Evolutionary conservation across 768 basidiomycete genomes (phyloP).

Genomic region (Plicaturopsis crispa): DNA sequence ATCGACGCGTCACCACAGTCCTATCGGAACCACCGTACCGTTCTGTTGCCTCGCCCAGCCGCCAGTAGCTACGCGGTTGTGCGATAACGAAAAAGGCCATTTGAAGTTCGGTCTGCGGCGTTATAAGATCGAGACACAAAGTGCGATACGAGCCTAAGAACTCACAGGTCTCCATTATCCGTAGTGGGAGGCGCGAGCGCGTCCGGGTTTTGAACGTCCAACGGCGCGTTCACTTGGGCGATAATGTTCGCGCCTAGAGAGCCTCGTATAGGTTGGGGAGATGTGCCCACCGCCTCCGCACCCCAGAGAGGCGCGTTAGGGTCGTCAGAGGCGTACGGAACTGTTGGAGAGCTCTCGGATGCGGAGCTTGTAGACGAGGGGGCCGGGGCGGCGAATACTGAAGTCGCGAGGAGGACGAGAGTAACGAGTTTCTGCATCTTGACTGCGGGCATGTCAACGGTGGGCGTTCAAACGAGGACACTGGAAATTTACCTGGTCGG

Average conservation of each 20-base stretch:
- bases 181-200: constrained; percentile 54
- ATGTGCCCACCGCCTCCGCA: constrained; percentile 10
- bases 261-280: constrained; percentile 37
- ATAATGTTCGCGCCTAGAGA: constrained; percentile 38
- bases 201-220: constrained; percentile 54
- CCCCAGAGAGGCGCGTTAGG: constrained; percentile 2
- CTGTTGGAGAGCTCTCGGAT: not conserved
- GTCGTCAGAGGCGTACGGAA: not conserved
- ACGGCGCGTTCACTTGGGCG: constrained; percentile 47
- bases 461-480: too few relatives aligned
- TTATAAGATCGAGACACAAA: constrained; percentile 1
- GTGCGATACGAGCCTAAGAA: not conserved
- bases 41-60: constrained; percentile 65
- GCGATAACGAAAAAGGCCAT: constrained; percentile 59
- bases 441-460: too few relatives aligned
- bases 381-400: not conserved
- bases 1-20: not conserved
- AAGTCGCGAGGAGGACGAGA: too few relatives aligned
- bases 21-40: constrained; percentile 21
- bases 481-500: too few relatives aligned
- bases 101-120: constrained; percentile 37
- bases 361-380: not conserved
- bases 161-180: constrained; percentile 45
- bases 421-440: too few relatives aligned
- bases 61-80: constrained; percentile 51